Evolutionary conservation across 257 asterid genomes (phyloP), one percentile per base, ranked within the genome.

Genomic region (Solanum medicagineum): DNA sequence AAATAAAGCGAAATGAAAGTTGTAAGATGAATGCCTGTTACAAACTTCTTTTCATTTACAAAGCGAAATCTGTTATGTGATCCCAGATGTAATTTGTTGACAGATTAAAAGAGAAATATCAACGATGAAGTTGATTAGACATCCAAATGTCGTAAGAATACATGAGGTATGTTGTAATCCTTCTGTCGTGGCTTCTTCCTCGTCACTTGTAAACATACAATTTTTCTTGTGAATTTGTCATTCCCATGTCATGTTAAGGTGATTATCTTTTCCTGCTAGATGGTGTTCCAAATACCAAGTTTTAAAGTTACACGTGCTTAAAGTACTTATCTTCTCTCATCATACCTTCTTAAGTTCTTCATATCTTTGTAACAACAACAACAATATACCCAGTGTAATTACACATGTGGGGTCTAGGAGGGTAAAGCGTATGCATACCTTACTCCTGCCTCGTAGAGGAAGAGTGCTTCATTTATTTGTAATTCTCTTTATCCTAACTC

Each of bases 61-160:
- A 74, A 12, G 81, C 42, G 11, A 74, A 49, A 13, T 7, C n/a
- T 1, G 22, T 74, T 45, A 49, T 49, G 44, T 51, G 60, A 81
- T 62, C 62, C 13, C 20, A 2, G 22, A 59, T 45, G 56, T 71
- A 62, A 17, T 29, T 29, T 84, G 10, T 14, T n/a, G 53, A 84
- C 94, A 92, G 98, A 94, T 93, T 63, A 93, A 94, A 88, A 90
- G 97, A 84, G 97, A 94, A 88, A 94, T 94, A 85, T 92, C 97
- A 44, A 93, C 96, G 55, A 94, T 92, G 97, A 94, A 94, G 93
- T 85, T 94, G 94, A 92, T 94, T 90, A 93, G 89, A 85, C 98
- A 94, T 88, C 97, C 98, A 4, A 93, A 93, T 89, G 96, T 94
- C 90, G 86, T 94, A 8, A 91, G 89, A 81, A 89, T 94, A 73